phyloP scores from a whole-genome alignment of 2,329 filamentous ascomycete genomes.

The Colletotrichum tofieldiae region DNA sequence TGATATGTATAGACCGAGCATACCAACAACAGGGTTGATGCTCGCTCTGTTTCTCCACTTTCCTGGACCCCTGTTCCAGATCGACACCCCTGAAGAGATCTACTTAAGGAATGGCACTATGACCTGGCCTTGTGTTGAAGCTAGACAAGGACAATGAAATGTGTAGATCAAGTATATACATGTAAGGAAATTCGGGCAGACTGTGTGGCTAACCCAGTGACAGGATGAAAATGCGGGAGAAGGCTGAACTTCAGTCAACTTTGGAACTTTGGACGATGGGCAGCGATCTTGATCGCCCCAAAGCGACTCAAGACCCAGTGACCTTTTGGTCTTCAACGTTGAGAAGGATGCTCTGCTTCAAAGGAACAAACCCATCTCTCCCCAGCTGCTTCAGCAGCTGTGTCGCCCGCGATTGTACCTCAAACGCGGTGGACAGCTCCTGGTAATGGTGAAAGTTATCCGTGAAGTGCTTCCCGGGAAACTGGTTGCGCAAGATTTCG shows the following conservation, averaged over 20 bases:
- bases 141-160: background rate
- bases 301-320: background rate
- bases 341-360: slow-evolving; percentile 26
- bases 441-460: slow-evolving; percentile 46
- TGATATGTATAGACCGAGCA: background rate
- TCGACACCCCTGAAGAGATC: background rate
- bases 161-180: slow-evolving; percentile 27
- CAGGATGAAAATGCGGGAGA: background rate
- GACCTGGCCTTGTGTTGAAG: slow-evolving; percentile 12
- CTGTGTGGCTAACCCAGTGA: background rate
- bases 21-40: background rate
- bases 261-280: background rate
- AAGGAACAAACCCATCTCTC: slow-evolving; percentile 19
- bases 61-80: background rate
- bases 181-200: slow-evolving; percentile 2
- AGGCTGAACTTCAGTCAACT: background rate
- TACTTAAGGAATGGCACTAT: background rate
- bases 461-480: slow-evolving; percentile 43
- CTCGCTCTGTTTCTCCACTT: background rate
- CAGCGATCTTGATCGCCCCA: background rate
- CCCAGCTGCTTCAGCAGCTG: slow-evolving; percentile 22
- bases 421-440: slow-evolving; percentile 17
- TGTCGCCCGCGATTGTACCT: slow-evolving; percentile 13
- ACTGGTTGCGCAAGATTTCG: slow-evolving; percentile 46
- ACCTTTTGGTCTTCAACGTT: slow-evolving; percentile 20